phyloP scores from a whole-genome alignment of 75 land plant species.

The Ceratopteris richardii region DNA sequence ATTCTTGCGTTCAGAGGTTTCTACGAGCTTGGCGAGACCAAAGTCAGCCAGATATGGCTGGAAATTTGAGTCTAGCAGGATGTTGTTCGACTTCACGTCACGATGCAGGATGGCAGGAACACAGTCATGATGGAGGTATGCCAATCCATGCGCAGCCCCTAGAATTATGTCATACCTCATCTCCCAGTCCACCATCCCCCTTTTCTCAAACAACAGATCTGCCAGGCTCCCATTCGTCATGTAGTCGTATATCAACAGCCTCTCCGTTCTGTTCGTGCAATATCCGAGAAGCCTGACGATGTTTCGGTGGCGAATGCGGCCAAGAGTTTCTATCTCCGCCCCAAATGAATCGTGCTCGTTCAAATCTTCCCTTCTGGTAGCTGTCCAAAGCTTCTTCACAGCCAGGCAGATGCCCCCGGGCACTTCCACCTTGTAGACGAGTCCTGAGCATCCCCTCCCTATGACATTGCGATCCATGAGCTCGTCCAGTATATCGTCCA shows the following conservation, averaged over 20 bases:
- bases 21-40: conserved; percentile 64
- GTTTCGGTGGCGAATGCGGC: conserved; percentile 69
- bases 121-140: conserved; percentile 83
- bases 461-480: conserved; percentile 46
- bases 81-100: conserved; percentile 80
- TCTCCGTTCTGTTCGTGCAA: conserved; percentile 51
- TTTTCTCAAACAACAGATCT: conserved; percentile 47
- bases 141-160: conserved; percentile 79
- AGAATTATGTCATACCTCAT: conserved; percentile 57
- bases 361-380: conserved; percentile 24
- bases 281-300: conserved; percentile 71
- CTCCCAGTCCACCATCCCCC: conserved; percentile 66
- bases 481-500: conserved; percentile 41
- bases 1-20: conserved; percentile 18
- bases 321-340: conserved; percentile 67
- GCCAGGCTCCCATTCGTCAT: conserved; percentile 67
- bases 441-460: conserved; percentile 65
- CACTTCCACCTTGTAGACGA: conserved; percentile 50
- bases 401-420: conserved; percentile 43
- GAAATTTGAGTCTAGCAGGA: conserved; percentile 56
- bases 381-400: conserved; percentile 59
- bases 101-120: conserved; percentile 70
- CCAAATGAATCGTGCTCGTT: conserved; percentile 41
- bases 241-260: conserved; percentile 80
- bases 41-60: conserved; percentile 86